These are phyloP conservation scores for Silene coronaria DNA, from an alignment of 179 eudicot genomes.

Conservation along the genomic window DNA sequence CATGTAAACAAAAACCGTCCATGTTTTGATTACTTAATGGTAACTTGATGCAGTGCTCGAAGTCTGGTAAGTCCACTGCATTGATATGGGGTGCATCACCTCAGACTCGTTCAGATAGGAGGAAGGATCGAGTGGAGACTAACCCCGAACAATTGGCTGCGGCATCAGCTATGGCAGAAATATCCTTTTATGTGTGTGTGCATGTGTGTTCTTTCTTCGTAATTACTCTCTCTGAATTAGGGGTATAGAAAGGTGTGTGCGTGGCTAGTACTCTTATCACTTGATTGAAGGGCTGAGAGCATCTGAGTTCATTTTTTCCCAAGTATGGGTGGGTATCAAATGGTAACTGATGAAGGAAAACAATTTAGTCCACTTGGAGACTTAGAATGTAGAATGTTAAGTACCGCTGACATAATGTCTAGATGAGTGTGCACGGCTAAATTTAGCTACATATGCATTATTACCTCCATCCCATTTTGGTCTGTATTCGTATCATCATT, in stretches of 20 bases:
- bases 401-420: not conserved
- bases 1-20: not conserved
- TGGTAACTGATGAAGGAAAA: not conserved
- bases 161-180: slow-evolving; percentile 90
- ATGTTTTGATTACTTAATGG: slow-evolving; percentile 5
- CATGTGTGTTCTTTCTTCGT: not conserved
- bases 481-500: no score
- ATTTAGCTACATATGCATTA: not conserved
- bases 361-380: not conserved
- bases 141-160: slow-evolving; percentile 98
- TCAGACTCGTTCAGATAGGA: slow-evolving; percentile 87
- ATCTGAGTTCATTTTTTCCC: not conserved
- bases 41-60: slow-evolving; percentile 47
- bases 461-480: not conserved
- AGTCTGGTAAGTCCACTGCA: slow-evolving; percentile 66
- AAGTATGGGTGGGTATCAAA: not conserved
- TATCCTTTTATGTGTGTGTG: slow-evolving; percentile 55
- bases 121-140: slow-evolving; percentile 93
- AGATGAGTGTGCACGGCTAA: not conserved
- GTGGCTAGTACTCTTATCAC: not conserved
- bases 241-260: not conserved
- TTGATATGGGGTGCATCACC: slow-evolving; percentile 96
- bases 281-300: not conserved
- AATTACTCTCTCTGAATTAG: not conserved
- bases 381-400: not conserved